phyloP scores from a whole-genome alignment of 2,329 filamentous ascomycete species.

The Aspergillus carbonarius region DNA sequence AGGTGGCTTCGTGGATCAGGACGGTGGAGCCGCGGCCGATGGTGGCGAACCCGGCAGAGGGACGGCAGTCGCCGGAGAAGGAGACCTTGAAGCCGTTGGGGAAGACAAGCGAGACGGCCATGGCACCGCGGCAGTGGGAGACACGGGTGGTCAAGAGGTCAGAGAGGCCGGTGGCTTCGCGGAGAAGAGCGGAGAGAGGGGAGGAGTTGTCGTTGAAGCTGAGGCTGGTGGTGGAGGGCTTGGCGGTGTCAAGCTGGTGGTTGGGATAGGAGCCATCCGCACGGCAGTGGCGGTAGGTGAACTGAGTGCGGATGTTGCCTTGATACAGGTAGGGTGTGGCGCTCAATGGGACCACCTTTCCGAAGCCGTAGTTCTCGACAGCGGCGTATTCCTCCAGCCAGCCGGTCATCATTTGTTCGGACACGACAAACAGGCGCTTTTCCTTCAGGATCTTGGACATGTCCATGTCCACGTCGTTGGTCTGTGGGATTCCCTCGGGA shows the following conservation, averaged over 20 bases:
- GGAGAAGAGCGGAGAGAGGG: constrained; percentile 41
- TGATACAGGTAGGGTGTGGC: constrained; percentile 31
- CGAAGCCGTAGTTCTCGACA: constrained; percentile 74
- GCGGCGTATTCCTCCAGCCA: constrained; percentile 78
- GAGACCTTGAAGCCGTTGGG: constrained; percentile 79
- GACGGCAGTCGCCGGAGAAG: constrained; percentile 92
- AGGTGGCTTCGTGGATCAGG: constrained; percentile 93
- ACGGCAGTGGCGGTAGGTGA: constrained; percentile 33
- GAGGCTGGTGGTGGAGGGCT: constrained; percentile 22
- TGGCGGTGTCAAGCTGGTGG: constrained; percentile 6
- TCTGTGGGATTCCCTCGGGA: constrained; percentile 32
- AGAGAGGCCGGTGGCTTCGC: constrained; percentile 59
- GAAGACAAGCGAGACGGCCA: constrained; percentile 76
- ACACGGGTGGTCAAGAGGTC: constrained; percentile 68
- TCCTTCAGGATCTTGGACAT: constrained; percentile 39
- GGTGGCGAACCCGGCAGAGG: constrained; percentile 65
- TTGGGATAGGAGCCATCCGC: constrained; percentile 27
- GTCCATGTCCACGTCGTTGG: constrained; percentile 40
- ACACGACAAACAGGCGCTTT: constrained; percentile 63
- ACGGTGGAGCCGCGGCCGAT: constrained; percentile 76
- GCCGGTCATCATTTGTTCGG: constrained; percentile 67
- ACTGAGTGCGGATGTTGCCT: constrained; percentile 22
- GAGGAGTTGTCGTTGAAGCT: constrained; percentile 27
- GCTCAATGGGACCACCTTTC: constrained; percentile 52
- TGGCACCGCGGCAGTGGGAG: constrained; percentile 74